A percentile compares a stretch with the other conserved stretches of the same genome.
Evolutionary conservation across 352 stramenopile genomes (phyloP).

Genomic region (Sclerospora graminicola): DNA sequence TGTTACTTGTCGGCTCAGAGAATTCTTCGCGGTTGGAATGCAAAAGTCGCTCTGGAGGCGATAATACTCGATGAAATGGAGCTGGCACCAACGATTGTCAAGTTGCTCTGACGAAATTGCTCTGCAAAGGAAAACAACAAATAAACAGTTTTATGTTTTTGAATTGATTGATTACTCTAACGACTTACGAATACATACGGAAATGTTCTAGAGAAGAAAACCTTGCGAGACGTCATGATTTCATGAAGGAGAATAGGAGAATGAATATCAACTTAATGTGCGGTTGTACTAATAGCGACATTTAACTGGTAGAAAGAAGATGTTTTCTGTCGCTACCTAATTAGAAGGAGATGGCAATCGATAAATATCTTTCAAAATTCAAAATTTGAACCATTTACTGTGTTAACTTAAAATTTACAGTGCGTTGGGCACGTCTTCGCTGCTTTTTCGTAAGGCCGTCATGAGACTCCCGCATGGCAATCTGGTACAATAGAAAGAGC

Average conservation of each 20-base stretch:
- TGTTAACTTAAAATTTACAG: not conserved
- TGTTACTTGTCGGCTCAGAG: slow-evolving; percentile 28
- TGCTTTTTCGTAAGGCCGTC: slow-evolving; percentile 20
- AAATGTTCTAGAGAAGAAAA: slow-evolving; percentile 63
- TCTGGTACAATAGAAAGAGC: slow-evolving; percentile 66
- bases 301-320: too few relatives aligned
- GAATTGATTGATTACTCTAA: not conserved
- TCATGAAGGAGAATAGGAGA: not conserved
- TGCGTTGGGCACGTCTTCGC: slow-evolving; percentile 14
- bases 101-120: slow-evolving; percentile 29
- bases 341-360: too few relatives aligned
- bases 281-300: too few relatives aligned
- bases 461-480: slow-evolving; percentile 36
- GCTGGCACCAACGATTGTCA: slow-evolving; percentile 4
- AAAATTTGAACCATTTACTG: too few relatives aligned
- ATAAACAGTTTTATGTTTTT: not conserved
- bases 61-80: slow-evolving; percentile 18
- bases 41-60: slow-evolving; percentile 18
- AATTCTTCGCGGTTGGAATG: slow-evolving; percentile 41
- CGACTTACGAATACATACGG: slow-evolving; percentile 48
- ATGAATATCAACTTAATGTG: slow-evolving; percentile 7
- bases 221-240: slow-evolving; percentile 18
- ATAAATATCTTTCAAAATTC: too few relatives aligned
- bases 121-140: not conserved
- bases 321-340: too few relatives aligned